A percentile compares a stretch with the other conserved stretches of the same genome.
phyloP scores from a whole-genome alignment of 176 grass and related monocot species.

The Zea luxurians region DNA sequence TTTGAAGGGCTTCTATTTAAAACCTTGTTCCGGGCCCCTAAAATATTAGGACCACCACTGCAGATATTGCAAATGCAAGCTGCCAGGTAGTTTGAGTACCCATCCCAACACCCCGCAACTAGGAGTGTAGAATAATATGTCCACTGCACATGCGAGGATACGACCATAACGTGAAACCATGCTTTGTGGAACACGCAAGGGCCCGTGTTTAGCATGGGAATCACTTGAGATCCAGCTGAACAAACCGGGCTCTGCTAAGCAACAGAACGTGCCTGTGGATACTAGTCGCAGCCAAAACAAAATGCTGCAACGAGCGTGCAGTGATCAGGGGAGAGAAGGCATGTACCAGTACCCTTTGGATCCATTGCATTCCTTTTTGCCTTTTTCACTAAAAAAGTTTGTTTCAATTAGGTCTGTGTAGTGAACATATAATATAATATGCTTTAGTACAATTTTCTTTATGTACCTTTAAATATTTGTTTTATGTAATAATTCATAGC shows the following conservation, averaged over 20 bases:
- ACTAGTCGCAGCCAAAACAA: too few relatives aligned
- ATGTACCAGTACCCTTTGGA: background rate
- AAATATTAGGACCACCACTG: too few relatives aligned
- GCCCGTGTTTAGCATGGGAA: slow-evolving; percentile 11
- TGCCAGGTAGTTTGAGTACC: background rate
- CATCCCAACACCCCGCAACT: background rate
- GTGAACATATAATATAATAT: too few relatives aligned
- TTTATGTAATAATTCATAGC: too few relatives aligned
- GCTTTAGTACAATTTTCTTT: too few relatives aligned
- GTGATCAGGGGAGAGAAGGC: background rate
- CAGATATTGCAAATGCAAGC: background rate
- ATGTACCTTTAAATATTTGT: too few relatives aligned
- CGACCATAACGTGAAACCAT: background rate
- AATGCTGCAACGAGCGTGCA: too few relatives aligned
- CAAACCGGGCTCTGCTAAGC: background rate
- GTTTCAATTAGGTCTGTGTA: too few relatives aligned
- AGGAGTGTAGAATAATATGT: background rate
- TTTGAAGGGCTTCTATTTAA: too few relatives aligned
- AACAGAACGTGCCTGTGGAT: too few relatives aligned
- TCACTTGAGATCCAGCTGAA: background rate
- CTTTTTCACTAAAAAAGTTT: background rate
- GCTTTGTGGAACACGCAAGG: background rate
- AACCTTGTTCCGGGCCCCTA: too few relatives aligned
- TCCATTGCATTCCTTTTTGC: background rate
- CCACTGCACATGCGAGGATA: background rate